These are phyloP conservation scores for Mycena belliarum DNA, from an alignment of 768 basidiomycete species.

Conservation along the genomic window DNA sequence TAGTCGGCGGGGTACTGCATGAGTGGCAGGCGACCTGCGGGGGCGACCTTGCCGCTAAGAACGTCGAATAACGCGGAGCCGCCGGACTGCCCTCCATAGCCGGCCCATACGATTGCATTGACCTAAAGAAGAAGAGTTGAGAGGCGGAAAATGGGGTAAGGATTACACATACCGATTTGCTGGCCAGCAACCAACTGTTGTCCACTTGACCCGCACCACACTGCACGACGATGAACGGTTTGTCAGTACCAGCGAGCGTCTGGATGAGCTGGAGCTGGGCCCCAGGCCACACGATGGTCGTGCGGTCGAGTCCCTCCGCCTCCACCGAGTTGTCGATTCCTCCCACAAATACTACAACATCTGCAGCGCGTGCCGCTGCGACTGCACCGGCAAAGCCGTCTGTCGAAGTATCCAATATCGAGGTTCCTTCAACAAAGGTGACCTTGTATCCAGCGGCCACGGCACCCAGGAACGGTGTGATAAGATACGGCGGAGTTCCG, in stretches of 20 bases:
- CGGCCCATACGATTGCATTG: slow-evolving; percentile 56
- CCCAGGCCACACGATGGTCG: slow-evolving; percentile 55
- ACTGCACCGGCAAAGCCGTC: slow-evolving; percentile 51
- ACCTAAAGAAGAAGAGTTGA: slow-evolving; percentile 34
- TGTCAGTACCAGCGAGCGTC: slow-evolving; percentile 44
- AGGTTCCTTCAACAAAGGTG: slow-evolving; percentile 44
- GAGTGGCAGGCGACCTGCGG: slow-evolving; percentile 54
- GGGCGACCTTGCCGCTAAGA: slow-evolving; percentile 49
- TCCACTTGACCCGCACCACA: slow-evolving; percentile 63
- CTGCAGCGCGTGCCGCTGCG: slow-evolving; percentile 47
- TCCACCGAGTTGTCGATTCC: slow-evolving; percentile 57
- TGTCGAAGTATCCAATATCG: slow-evolving; percentile 37
- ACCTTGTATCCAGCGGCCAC: slow-evolving; percentile 47
- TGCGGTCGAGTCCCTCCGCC: slow-evolving; percentile 48
- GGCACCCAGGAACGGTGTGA: slow-evolving; percentile 53
- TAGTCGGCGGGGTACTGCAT: slow-evolving; percentile 58
- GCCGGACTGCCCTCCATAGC: slow-evolving; percentile 59
- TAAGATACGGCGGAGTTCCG: slow-evolving; percentile 53
- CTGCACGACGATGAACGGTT: slow-evolving; percentile 57
- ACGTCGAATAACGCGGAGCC: slow-evolving; percentile 57
- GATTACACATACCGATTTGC: slow-evolving; percentile 33
- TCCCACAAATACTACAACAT: slow-evolving; percentile 54
- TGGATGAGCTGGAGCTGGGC: slow-evolving; percentile 52
- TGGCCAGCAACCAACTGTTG: slow-evolving; percentile 44
- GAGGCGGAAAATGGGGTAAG: neutral